Evolutionary conservation across 345 rosid species (phyloP), one percentile per base, ranked within the genome.

Genomic region (Microthlaspi erraticum): DNA sequence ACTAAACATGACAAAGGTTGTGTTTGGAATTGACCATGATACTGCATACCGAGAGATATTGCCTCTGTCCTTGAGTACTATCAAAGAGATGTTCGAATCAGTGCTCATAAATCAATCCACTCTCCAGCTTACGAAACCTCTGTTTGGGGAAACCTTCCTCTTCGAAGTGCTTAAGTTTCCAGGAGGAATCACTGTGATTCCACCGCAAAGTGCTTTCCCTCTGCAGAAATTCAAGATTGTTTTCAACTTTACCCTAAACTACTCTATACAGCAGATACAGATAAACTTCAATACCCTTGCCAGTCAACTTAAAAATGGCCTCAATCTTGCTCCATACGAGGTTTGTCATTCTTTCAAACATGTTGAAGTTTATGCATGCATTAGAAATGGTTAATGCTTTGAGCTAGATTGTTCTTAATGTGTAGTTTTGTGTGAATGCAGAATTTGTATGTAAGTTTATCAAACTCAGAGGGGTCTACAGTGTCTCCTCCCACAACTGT

Each of bases 171-270:
- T 87, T 17, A 87, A 91, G 79, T 91, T 89, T 52, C 81, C 78
- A 1, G 93, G 86, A 70, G 97, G 96, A 65, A 87, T 91, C 75
- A 89, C 90, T 53, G 79, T 91, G 58, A 81, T 87, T 78, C 96
- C 97, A 32, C 77, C 77, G 10, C 96, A 91, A 69, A 84, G 76
- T 44, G 93, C 74, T 3, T 89, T 84, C 83, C 96, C 85, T 81
- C 83, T 91, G 34, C 97, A 91, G 85, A 89, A 84, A 59, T 92
- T 80, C 72, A 87, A 84, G 72, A 77, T 89, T 75, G 82, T 61
- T 67, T 91, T 91, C 85, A 91, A 89, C 88, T 91, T 91, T 70
- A 91, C 97, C 42, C 74, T 91, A 52, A 89, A 86, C 73, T 83
- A 79, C 67, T 89, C 96, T 33, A 87, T 91, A 33, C 68, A 81